These are phyloP conservation scores for Coniochaeta sp. DNA, from an alignment of 2,329 filamentous ascomycete species.

Conservation along the genomic window DNA sequence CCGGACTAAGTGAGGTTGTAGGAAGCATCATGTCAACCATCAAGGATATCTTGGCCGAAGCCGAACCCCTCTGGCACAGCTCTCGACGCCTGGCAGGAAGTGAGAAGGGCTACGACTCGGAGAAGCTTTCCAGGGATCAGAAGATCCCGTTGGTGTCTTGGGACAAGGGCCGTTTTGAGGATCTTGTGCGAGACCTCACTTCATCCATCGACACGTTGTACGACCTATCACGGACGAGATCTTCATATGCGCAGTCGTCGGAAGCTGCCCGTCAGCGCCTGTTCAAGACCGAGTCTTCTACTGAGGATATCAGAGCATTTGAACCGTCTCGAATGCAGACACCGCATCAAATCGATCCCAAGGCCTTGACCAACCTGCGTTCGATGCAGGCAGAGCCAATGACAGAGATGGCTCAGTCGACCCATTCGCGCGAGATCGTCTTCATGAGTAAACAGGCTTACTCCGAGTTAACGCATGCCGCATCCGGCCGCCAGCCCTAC, in stretches of 20 bases:
- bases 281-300: slow-evolving; percentile 26
- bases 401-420: slow-evolving; percentile 23
- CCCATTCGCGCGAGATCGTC: slow-evolving; percentile 36
- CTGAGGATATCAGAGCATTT: slow-evolving; percentile 43
- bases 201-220: slow-evolving; percentile 74
- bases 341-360: slow-evolving; percentile 51
- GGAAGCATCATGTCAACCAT: slow-evolving; percentile 74
- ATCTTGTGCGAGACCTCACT: slow-evolving; percentile 67
- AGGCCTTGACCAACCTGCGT: slow-evolving; percentile 40
- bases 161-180: slow-evolving; percentile 68
- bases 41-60: slow-evolving; percentile 71
- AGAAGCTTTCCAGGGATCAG: slow-evolving; percentile 33
- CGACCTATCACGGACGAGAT: slow-evolving; percentile 63
- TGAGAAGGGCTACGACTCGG: slow-evolving; percentile 24
- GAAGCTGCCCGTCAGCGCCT: slow-evolving; percentile 22
- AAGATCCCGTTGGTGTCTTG: slow-evolving; percentile 53
- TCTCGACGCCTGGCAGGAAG: slow-evolving; percentile 38
- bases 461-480: slow-evolving; percentile 34
- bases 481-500: slow-evolving; percentile 34
- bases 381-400: slow-evolving; percentile 30
- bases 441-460: slow-evolving; percentile 46
- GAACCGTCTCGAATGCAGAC: slow-evolving; percentile 55
- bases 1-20: slow-evolving; percentile 69
- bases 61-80: slow-evolving; percentile 63
- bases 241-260: slow-evolving; percentile 31